These are phyloP conservation scores for Talaromyces sp. DNA, from an alignment of 2,329 filamentous ascomycete genomes.

Conservation along the genomic window DNA sequence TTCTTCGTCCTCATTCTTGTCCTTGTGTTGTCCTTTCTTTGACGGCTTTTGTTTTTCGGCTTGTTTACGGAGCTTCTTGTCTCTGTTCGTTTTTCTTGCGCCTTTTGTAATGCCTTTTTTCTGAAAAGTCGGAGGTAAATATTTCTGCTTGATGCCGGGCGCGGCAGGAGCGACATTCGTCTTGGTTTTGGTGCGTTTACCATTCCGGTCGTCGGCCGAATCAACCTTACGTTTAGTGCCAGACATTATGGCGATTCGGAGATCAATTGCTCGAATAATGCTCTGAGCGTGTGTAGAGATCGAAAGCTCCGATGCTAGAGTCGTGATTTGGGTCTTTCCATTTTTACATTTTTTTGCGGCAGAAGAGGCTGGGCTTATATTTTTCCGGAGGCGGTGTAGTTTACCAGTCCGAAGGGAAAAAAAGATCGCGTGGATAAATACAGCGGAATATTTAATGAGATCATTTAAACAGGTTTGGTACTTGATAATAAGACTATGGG, in stretches of 20 bases:
- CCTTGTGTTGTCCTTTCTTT: constrained; percentile 34
- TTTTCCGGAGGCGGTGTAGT: constrained; percentile 15
- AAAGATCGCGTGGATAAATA: background rate
- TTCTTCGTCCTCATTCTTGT: constrained; percentile 39
- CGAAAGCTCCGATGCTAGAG: background rate
- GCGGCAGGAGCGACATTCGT: constrained; percentile 20
- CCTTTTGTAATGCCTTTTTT: constrained; percentile 14
- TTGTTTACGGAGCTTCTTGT: constrained; percentile 26
- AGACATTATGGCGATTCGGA: constrained; percentile 29
- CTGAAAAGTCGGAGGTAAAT: constrained; percentile 10
- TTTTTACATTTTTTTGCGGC: constrained; percentile 18
- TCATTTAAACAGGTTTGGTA: background rate
- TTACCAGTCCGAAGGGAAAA: background rate
- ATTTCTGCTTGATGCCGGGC: constrained; percentile 14
- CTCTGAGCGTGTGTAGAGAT: background rate
- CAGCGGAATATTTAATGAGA: background rate
- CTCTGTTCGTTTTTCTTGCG: constrained; percentile 28
- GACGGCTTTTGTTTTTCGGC: constrained; percentile 31
- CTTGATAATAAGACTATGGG: background rate
- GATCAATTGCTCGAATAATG: background rate
- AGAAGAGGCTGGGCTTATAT: background rate
- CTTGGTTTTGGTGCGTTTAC: constrained; percentile 41
- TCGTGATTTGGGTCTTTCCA: background rate
- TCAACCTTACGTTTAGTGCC: constrained; percentile 43
- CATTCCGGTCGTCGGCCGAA: constrained; percentile 36